Evolutionary conservation across 2,329 filamentous ascomycete species (phyloP).

Genomic region (Monascus ruber): DNA sequence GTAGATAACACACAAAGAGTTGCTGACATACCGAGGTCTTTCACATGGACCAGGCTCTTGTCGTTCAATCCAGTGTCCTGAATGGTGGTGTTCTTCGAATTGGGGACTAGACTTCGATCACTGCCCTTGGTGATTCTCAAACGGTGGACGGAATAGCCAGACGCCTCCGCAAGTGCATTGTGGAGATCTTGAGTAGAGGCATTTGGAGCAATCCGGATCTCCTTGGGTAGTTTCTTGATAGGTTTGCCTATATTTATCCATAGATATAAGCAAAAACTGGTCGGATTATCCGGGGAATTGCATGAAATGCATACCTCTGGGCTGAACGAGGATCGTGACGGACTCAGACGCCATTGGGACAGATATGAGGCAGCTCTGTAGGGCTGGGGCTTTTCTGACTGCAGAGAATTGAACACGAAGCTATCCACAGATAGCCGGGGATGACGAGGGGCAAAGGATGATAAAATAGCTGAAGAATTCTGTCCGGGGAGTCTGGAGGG

Average conservation of each 20-base stretch:
- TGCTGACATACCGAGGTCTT: constrained; percentile 66
- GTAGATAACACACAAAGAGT: too few relatives aligned
- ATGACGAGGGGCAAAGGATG: background rate
- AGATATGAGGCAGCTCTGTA: background rate
- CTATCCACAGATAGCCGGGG: background rate
- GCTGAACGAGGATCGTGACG: constrained; percentile 29
- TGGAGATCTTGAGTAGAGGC: constrained; percentile 47
- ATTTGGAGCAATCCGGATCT: constrained; percentile 41
- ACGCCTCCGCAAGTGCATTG: constrained; percentile 41
- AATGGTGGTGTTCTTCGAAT: constrained; percentile 40
- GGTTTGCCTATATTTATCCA: constrained; percentile 41
- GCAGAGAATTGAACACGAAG: background rate
- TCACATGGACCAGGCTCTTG: constrained; percentile 62
- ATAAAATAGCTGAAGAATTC: background rate
- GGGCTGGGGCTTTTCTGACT: too few relatives aligned
- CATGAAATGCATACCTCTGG: constrained; percentile 28
- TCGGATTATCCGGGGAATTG: background rate
- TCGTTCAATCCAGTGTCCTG: constrained; percentile 46
- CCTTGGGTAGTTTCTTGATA: constrained; percentile 49
- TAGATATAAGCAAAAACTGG: too few relatives aligned
- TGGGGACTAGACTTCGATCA: constrained; percentile 48
- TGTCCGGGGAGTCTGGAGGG: too few relatives aligned
- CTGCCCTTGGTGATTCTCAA: constrained; percentile 54
- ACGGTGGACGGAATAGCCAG: constrained; percentile 47
- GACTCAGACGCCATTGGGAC: constrained; percentile 22